A percentile compares a stretch with the other conserved stretches of the same genome.
Conservation (phyloP, 2,329 filamentous ascomycete species). For the Pseudogymnoascus sp. region DNA sequence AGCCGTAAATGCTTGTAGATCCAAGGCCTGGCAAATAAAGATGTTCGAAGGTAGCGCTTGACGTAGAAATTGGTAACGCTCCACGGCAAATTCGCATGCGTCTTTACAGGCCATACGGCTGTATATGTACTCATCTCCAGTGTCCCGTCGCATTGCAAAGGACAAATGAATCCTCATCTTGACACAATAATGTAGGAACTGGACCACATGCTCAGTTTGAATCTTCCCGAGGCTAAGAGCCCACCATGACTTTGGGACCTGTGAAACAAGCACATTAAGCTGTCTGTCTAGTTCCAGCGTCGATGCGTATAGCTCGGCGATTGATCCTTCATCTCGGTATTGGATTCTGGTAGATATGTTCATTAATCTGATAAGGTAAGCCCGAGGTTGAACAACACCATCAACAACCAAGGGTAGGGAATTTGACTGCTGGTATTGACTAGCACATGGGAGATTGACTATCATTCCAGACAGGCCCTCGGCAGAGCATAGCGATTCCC, state of each 20-base stretch:
- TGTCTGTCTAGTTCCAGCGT: slow-evolving; percentile 25
- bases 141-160: slow-evolving; percentile 15
- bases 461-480: slow-evolving; percentile 30
- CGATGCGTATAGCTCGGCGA: slow-evolving; percentile 19
- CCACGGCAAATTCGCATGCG: slow-evolving; percentile 15
- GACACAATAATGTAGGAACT: slow-evolving; percentile 16
- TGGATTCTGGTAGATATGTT: slow-evolving; percentile 23
- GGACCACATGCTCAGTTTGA: slow-evolving; percentile 15
- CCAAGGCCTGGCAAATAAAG: slow-evolving; percentile 14
- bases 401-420: slow-evolving; percentile 17
- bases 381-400: slow-evolving; percentile 21
- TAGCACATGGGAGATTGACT: slow-evolving; percentile 31
- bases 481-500: slow-evolving; percentile 29
- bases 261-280: slow-evolving; percentile 21
- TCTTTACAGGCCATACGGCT: slow-evolving; percentile 17
- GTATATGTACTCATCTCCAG: slow-evolving; percentile 14
- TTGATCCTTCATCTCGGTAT: slow-evolving; percentile 22
- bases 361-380: slow-evolving; percentile 24
- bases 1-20: slow-evolving; percentile 19
- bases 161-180: slow-evolving; percentile 16
- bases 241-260: slow-evolving; percentile 22
- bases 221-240: neutral
- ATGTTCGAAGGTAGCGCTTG: slow-evolving; percentile 13
- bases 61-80: slow-evolving; percentile 16
- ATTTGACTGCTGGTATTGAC: slow-evolving; percentile 21